These are phyloP conservation scores for Volvariella volvacea DNA, from an alignment of 1,284 basidiomycete genomes.

Conservation along the genomic window DNA sequence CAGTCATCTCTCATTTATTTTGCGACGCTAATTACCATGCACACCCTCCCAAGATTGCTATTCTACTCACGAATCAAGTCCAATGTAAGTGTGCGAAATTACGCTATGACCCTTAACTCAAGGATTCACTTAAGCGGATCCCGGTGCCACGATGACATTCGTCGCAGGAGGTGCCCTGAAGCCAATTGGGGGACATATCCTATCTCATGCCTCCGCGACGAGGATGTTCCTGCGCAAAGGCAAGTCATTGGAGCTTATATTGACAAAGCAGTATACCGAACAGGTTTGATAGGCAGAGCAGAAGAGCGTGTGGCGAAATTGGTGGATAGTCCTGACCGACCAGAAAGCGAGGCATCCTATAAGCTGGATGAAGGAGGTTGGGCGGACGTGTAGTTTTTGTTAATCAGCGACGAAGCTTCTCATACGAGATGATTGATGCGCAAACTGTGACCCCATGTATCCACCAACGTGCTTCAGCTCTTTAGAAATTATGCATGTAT, in stretches of 20 bases:
- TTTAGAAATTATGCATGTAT: too few species aligned
- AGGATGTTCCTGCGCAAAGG: constrained; percentile 86
- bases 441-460: not conserved
- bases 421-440: not conserved
- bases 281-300: constrained; percentile 58
- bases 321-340: constrained; percentile 87
- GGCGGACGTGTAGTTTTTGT: constrained; percentile 72
- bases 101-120: not conserved
- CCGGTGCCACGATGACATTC: constrained; percentile 91
- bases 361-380: constrained; percentile 84
- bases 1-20: constrained; percentile 11
- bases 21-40: constrained; percentile 6
- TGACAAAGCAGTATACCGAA: not conserved
- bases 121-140: constrained; percentile 57
- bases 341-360: constrained; percentile 90
- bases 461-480: too few species aligned
- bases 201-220: constrained; percentile 83
- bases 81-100: constrained; percentile 48
- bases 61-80: constrained; percentile 90
- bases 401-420: constrained; percentile 2
- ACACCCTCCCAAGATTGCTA: constrained; percentile 53
- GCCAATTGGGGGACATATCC: constrained; percentile 82
- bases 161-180: constrained; percentile 85
- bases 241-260: constrained; percentile 21
- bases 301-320: constrained; percentile 95